Base-by-base conservation (phyloP, 805 yeast genomes). In the Starmerella cellae region DNA sequence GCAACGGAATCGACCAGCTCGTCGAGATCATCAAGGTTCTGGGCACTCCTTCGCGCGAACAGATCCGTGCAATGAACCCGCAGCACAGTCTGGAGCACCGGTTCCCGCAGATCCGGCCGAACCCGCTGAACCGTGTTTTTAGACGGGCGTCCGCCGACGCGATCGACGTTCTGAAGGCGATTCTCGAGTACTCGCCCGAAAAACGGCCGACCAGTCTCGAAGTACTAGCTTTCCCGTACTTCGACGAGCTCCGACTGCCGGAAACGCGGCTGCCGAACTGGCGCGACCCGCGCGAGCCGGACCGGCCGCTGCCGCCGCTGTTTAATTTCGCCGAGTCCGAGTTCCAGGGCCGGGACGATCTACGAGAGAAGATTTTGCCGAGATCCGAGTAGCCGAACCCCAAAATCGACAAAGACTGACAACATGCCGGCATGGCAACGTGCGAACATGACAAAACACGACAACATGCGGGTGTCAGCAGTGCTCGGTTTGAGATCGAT, bases 21-120 rank as follows among this genome's bases (percentile, higher is more conserved):
- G 97, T 88, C 17, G 98, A 88, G 62, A 88, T 88, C 54, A 88
- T 88, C 60, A 91, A 91, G 64, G 82, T 88, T 21, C 69, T 91
- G 58, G 98, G 98, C 14, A 88, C 98, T 1, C 98, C 98, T 6
- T 70, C 93, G 16, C 75, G 81, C 44, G 95, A 85, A 37, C 95
- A 88, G 62, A 88, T 88, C 52, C 74, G 77, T 58, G 74, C 85
- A 47, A 91, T 88, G 98, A 88, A 88, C 63, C 94, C 95, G 40
- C 87, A 84, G 61, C 91, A 88, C 64, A 82, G 84, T 79, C 47
- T 48, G 31, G 97, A 91, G 61, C 96, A 88, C 64, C 84, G 83
- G 58, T 88, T 88, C 69, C 97, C 98, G 4, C 71, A 47, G 47
- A 66, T 66, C 47, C 52, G 59, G 41, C 70, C 71, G 9, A 70